Evolutionary conservation across 1,139 yeast species (phyloP), one percentile per base, ranked within the genome.

Genomic region (Candida tunisiensis): DNA sequence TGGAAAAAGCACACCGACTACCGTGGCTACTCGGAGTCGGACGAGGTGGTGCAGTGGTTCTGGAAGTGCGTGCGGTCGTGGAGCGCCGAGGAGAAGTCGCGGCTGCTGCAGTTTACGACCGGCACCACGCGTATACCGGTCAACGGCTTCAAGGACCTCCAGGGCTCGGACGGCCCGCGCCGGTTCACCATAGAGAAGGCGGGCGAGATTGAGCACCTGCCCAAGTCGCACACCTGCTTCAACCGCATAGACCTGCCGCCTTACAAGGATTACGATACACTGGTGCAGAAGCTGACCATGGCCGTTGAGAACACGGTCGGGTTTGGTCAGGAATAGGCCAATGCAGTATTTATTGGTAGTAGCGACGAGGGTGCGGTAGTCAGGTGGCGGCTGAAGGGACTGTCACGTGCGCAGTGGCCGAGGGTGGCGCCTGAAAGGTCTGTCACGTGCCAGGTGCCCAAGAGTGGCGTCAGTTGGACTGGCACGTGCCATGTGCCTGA

Each of bases 61-160:
- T 88, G 98, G 98, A 73, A 71, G 53, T 77, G 93, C 57, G 74
- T 91, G 41, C 65, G 75, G 29, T 80, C 75, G 48, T 85, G 95
- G 95, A 96, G 85, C 51, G 70, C 85, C 29, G 98, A 88, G 55
- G 95, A 85, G 53, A 79, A 85, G 55, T 93, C 96, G 2, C 71
- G 98, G 54, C 62, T 88, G 47, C 62, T 88, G 44, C 98, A 91
- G 56, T 88, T 88, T 49, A 85, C 96, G 12, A 88, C 99, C 1
- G 99, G 99, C 62, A 88, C 98, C 2, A 82, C 95, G 15, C 78
- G 99, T 60, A 85, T 91, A 33, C 99, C 99, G 3, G 98, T 88
- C 39, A 88, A 88, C 54, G 99, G 99, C 23, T 88, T 88, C 62
- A 88, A 88, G 55, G 99, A 88, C 56, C 64, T 88, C 42, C 98